phyloP scores from a whole-genome alignment of 2,329 filamentous ascomycete species.

The Biscogniauxia marginata region DNA sequence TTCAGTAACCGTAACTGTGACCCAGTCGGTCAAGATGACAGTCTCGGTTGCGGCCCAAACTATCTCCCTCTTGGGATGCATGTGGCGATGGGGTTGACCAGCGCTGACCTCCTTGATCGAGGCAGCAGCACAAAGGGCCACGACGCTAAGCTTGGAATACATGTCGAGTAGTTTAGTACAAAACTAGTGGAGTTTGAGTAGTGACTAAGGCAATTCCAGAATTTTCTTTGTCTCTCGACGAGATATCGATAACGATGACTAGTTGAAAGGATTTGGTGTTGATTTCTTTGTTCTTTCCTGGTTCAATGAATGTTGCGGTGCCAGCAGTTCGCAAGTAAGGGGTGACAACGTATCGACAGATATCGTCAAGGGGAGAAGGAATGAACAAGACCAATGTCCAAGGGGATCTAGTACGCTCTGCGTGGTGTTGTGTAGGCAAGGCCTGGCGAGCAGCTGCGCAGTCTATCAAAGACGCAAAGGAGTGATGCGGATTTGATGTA shows the following conservation, averaged over 20 bases:
- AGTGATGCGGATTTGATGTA: slow-evolving; percentile 26
- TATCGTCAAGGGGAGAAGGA: slow-evolving; percentile 22
- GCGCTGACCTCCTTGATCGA: slow-evolving; percentile 29
- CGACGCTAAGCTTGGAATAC: slow-evolving; percentile 31
- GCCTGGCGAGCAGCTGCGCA: slow-evolving; percentile 16
- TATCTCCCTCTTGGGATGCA: slow-evolving; percentile 30
- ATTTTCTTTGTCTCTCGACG: background rate
- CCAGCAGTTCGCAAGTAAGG: slow-evolving; percentile 29
- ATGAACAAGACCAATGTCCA: slow-evolving; percentile 15
- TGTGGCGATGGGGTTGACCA: slow-evolving; percentile 26
- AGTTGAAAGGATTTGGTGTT: background rate
- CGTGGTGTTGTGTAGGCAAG: slow-evolving; percentile 16
- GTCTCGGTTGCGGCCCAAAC: slow-evolving; percentile 30
- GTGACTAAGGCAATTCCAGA: slow-evolving; percentile 3
- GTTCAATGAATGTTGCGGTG: slow-evolving; percentile 28
- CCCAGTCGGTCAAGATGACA: slow-evolving; percentile 30
- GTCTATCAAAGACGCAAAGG: slow-evolving; percentile 34
- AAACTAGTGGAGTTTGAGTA: too few species aligned
- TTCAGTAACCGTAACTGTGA: slow-evolving; percentile 28
- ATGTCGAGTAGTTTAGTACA: slow-evolving; percentile 20
- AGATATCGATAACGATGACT: background rate
- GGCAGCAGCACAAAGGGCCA: slow-evolving; percentile 31
- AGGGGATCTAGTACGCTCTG: slow-evolving; percentile 25
- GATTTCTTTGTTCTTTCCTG: slow-evolving; percentile 5
- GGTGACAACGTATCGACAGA: slow-evolving; percentile 23